Conservation (phyloP, 305 asterid genomes). For the Fraxinus dipetala region DNA sequence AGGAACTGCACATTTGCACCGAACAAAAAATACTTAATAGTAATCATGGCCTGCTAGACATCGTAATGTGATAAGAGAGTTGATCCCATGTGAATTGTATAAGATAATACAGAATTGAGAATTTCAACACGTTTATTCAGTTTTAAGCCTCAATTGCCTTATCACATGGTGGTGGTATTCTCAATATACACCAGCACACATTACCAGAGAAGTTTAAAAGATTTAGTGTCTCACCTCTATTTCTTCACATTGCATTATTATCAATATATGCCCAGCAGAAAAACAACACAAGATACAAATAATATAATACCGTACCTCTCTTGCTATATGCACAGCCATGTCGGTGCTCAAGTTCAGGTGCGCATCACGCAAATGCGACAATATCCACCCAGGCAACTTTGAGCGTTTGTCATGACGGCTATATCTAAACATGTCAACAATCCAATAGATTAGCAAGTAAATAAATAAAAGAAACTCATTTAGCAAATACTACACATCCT, state of each 20-base stretch:
- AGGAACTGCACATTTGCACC: conserved; percentile 55
- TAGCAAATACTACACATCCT: neutral
- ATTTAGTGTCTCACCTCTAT: neutral
- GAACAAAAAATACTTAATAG: neutral
- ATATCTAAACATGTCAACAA: conserved; percentile 49
- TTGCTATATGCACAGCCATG: conserved; percentile 97
- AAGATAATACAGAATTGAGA: neutral
- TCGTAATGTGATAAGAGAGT: neutral
- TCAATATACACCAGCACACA: neutral
- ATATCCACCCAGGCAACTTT: conserved; percentile 91
- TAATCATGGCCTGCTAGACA: neutral
- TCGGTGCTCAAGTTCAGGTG: conserved; percentile 94
- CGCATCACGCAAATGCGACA: conserved; percentile 91
- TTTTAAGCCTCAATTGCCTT: neutral
- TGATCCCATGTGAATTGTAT: neutral
- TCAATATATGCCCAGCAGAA: neutral
- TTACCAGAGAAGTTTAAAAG: neutral
- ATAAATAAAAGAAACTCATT: neutral
- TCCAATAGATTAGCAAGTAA: conserved; percentile 5
- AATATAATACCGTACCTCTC: conserved; percentile 55
- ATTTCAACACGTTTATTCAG: neutral
- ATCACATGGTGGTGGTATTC: neutral
- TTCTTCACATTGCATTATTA: neutral
- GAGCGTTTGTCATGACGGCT: conserved; percentile 96
- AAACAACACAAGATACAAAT: neutral